These are phyloP conservation scores for Geotrichum australiense DNA, from an alignment of 1,139 yeast genomes.

Conservation along the genomic window DNA sequence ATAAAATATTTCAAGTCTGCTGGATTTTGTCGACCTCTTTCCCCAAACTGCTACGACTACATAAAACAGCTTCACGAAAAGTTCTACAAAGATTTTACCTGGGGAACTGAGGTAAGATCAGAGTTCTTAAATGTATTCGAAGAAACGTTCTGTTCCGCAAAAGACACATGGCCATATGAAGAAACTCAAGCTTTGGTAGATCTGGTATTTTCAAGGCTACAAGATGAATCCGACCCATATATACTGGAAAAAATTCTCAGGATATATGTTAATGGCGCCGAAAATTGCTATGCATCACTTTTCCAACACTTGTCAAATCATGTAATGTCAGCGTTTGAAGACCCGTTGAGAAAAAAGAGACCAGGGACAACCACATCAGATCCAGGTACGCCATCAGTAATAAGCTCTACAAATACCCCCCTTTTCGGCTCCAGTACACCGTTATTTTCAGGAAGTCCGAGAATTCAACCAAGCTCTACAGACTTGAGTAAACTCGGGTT, in stretches of 20 bases:
- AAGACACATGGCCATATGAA: constrained; percentile 22
- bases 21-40: constrained; percentile 47
- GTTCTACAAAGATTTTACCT: constrained; percentile 39
- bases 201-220: constrained; percentile 21
- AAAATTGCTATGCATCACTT: constrained; percentile 8
- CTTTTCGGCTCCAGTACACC: constrained; percentile 11
- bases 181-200: constrained; percentile 21
- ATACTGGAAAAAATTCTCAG: constrained; percentile 10
- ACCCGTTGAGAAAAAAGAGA: constrained; percentile 9
- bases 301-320: constrained; percentile 6
- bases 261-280: constrained; percentile 10
- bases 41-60: constrained; percentile 48
- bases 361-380: constrained; percentile 8
- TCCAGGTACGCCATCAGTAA: constrained; percentile 9
- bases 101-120: constrained; percentile 36
- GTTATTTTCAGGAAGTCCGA: constrained; percentile 6
- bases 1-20: constrained; percentile 45
- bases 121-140: constrained; percentile 41
- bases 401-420: constrained; percentile 1
- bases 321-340: constrained; percentile 5
- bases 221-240: constrained; percentile 26
- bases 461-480: background rate
- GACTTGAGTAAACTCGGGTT: constrained; percentile 14
- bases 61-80: constrained; percentile 41
- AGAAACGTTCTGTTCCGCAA: constrained; percentile 34